Evolutionary conservation across 148 eudicot genomes (phyloP).

Genomic region (Diospyros kaki): DNA sequence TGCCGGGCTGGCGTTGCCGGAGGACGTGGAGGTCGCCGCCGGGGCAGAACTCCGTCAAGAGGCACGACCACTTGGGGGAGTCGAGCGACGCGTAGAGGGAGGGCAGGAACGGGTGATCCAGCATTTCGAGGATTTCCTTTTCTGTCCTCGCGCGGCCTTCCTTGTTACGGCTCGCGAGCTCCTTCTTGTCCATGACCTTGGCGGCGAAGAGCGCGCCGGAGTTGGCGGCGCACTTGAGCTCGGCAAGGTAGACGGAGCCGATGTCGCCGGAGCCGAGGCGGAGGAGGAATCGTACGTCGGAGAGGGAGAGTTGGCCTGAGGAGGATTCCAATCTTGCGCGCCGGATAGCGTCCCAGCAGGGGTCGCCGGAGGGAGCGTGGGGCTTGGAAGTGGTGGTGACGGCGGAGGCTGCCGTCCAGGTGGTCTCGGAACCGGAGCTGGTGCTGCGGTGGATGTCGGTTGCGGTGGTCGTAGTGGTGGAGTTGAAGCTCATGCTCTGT

Average conservation of each 20-base stretch:
- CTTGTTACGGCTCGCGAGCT: conserved; percentile 62
- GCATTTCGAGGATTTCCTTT: conserved; percentile 60
- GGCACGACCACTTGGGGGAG: conserved; percentile 67
- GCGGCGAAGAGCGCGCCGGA: conserved; percentile 58
- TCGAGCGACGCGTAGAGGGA: conserved; percentile 61
- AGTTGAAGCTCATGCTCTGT: conserved; percentile 79
- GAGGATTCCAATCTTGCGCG: conserved; percentile 22
- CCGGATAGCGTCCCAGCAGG: conserved; percentile 38
- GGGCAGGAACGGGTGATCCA: conserved; percentile 88
- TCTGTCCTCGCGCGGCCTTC: conserved; percentile 70
- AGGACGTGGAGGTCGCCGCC: conserved; percentile 96
- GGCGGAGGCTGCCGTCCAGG: conserved; percentile 42
- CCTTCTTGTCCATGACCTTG: conserved; percentile 82
- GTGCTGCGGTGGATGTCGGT: conserved; percentile 54
- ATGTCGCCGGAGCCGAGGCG: conserved; percentile 93
- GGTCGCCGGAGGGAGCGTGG: conserved; percentile 33
- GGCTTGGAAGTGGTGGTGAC: conserved; percentile 19
- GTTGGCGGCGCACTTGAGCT: conserved; percentile 37
- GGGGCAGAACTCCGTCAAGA: conserved; percentile 87
- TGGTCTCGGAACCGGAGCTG: conserved; percentile 57
- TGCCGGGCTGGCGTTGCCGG: conserved; percentile 80
- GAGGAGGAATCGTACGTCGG: conserved; percentile 69
- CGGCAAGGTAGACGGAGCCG: conserved; percentile 78
- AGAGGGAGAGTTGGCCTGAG: conserved; percentile 31
- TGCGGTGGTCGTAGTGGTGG: conserved; percentile 50